phyloP scores from a whole-genome alignment of 768 basidiomycete genomes.

The Lactifluus echinatus region DNA sequence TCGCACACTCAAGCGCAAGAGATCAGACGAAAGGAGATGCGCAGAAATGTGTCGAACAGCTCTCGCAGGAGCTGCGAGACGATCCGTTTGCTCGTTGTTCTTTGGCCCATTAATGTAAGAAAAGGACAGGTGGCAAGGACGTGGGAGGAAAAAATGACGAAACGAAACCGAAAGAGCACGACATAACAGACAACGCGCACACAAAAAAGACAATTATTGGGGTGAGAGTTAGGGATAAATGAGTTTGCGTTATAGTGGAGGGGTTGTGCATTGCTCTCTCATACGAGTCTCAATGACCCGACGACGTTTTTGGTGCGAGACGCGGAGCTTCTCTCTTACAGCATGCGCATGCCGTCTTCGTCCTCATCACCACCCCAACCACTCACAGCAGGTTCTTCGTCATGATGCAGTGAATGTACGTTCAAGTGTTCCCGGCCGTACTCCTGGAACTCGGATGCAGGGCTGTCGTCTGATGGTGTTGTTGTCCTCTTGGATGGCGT shows the following conservation, averaged over 20 bases:
- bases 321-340: slow-evolving; percentile 24
- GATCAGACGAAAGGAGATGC: background rate
- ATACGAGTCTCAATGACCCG: no score
- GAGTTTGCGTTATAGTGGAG: slow-evolving; percentile 3
- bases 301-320: no score
- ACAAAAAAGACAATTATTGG: background rate
- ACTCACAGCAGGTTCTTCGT: slow-evolving; percentile 35
- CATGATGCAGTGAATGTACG: background rate
- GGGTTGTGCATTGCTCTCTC: no score
- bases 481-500: slow-evolving; percentile 25
- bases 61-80: background rate
- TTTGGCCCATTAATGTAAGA: slow-evolving; percentile 6
- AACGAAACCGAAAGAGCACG: background rate
- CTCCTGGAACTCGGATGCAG: slow-evolving; percentile 39
- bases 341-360: slow-evolving; percentile 70
- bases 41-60: slow-evolving; percentile 9
- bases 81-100: slow-evolving; percentile 6
- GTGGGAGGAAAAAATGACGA: background rate
- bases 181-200: background rate
- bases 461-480: slow-evolving; percentile 12
- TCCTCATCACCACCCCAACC: slow-evolving; percentile 64
- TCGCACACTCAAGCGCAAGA: background rate
- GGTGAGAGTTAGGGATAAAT: slow-evolving; percentile 13
- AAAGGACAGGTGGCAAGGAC: background rate
- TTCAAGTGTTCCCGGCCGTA: slow-evolving; percentile 18